Evolutionary conservation across 2,329 filamentous ascomycete species (phyloP).

Genomic region (Colletotrichum eleusines): DNA sequence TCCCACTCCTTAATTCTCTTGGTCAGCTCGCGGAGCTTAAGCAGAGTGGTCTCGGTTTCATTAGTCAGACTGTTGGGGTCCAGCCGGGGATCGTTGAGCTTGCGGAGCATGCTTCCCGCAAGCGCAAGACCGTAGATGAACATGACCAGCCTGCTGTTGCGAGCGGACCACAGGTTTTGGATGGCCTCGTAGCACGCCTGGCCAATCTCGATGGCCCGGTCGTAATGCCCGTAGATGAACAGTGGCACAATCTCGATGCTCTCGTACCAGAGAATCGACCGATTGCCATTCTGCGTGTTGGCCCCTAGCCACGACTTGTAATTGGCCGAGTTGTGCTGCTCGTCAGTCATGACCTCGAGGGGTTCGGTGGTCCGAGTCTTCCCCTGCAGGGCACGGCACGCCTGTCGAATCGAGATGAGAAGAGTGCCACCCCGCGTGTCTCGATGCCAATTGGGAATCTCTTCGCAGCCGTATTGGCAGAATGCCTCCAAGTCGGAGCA

Average conservation of each 20-base stretch:
- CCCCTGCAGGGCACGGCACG: constrained; percentile 77
- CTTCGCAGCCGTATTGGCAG: constrained; percentile 78
- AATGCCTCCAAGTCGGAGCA: constrained; percentile 76
- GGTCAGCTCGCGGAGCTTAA: constrained; percentile 66
- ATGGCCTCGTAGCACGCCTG: constrained; percentile 60
- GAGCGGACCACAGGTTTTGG: constrained; percentile 68
- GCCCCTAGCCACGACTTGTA: constrained; percentile 71
- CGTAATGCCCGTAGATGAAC: constrained; percentile 73
- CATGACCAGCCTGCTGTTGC: constrained; percentile 68
- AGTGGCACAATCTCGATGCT: constrained; percentile 73
- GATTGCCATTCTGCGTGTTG: constrained; percentile 68
- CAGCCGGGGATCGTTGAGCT: constrained; percentile 61
- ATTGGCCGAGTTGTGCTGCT: constrained; percentile 69
- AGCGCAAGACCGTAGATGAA: constrained; percentile 72
- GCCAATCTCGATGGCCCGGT: constrained; percentile 70
- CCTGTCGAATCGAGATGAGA: constrained; percentile 74
- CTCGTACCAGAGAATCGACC: constrained; percentile 77
- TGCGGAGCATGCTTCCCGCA: constrained; percentile 63
- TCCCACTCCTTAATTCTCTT: constrained; percentile 74
- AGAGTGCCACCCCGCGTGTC: constrained; percentile 80
- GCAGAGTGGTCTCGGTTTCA: constrained; percentile 62
- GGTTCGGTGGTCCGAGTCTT: constrained; percentile 71
- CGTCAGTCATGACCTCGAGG: constrained; percentile 72
- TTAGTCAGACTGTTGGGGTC: constrained; percentile 57
- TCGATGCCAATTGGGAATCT: constrained; percentile 77